Conservation (phyloP, 163 green algal species). For the Scenedesmus sp. region DNA sequence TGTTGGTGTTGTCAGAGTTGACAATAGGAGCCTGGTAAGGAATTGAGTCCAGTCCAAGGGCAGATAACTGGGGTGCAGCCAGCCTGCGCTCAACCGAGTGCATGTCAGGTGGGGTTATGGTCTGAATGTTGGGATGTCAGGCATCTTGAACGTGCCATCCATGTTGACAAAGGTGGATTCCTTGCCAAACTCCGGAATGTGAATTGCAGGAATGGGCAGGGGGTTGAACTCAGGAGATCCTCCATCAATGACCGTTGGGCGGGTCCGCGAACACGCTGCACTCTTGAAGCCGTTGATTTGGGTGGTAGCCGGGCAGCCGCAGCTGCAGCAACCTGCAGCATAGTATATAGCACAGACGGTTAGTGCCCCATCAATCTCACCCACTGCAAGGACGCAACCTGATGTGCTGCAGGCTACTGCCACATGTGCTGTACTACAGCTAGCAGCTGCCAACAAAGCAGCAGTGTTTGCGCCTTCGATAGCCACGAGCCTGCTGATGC, state of each 20-base stretch:
- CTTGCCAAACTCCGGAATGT: constrained; percentile 1
- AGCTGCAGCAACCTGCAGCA: constrained; percentile 12
- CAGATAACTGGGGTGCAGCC: not conserved
- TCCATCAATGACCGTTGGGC: not conserved
- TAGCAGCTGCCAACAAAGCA: not conserved
- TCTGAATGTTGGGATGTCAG: not conserved
- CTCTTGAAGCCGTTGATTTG: not conserved
- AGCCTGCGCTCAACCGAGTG: not conserved
- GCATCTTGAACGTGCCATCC: not conserved
- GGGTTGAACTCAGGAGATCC: not conserved
- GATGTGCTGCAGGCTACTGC: not conserved
- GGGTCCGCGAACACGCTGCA: not conserved
- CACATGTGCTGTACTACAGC: not conserved
- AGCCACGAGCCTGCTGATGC: too few species aligned
- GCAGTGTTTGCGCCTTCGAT: not conserved
- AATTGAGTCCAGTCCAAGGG: too few species aligned
- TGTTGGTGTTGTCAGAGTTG: not conserved
- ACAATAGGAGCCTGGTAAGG: not conserved
- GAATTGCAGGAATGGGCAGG: not conserved
- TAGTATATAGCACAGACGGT: not conserved
- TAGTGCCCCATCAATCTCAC: not conserved
- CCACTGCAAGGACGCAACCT: not conserved
- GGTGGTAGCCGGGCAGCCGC: not conserved
- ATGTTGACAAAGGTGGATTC: not conserved
- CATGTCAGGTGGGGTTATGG: not conserved